Evolutionary conservation across 2,329 filamentous ascomycete species (phyloP).

Genomic region (Trichoderma polysporum): DNA sequence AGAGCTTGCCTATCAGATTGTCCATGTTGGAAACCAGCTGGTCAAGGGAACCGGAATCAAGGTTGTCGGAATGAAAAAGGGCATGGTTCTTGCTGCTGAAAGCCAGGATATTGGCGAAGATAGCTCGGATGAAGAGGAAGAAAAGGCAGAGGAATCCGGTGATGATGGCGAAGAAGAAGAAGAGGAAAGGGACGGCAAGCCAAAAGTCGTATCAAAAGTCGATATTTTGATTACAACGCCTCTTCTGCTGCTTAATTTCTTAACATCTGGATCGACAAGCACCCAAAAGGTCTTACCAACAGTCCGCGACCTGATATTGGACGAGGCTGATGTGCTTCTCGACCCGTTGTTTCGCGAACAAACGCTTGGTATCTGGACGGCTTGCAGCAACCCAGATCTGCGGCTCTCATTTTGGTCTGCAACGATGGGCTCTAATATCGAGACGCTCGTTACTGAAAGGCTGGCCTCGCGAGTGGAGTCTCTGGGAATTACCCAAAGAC

Average conservation of each 20-base stretch:
- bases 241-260: conserved; percentile 70
- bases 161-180: conserved; percentile 26
- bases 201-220: conserved; percentile 35
- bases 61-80: conserved; percentile 80
- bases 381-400: conserved; percentile 69
- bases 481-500: conserved; percentile 42
- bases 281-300: conserved; percentile 57
- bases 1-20: conserved; percentile 76
- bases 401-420: conserved; percentile 88
- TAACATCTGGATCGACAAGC: conserved; percentile 50
- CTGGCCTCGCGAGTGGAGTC: conserved; percentile 54
- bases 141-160: conserved; percentile 39
- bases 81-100: conserved; percentile 65
- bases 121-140: conserved; percentile 41
- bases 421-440: conserved; percentile 93
- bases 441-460: conserved; percentile 71
- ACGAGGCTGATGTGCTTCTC: conserved; percentile 93
- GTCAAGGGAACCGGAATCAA: conserved; percentile 72
- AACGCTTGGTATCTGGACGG: conserved; percentile 79
- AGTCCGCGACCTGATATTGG: conserved; percentile 74
- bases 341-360: conserved; percentile 89
- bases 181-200: conserved; percentile 27
- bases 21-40: conserved; percentile 83
- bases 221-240: conserved; percentile 45
- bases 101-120: conserved; percentile 40